A percentile compares a stretch with the other conserved stretches of the same genome.
phyloP scores from a whole-genome alignment of 1,284 basidiomycete species.

The Apiotrichum brassicae region DNA sequence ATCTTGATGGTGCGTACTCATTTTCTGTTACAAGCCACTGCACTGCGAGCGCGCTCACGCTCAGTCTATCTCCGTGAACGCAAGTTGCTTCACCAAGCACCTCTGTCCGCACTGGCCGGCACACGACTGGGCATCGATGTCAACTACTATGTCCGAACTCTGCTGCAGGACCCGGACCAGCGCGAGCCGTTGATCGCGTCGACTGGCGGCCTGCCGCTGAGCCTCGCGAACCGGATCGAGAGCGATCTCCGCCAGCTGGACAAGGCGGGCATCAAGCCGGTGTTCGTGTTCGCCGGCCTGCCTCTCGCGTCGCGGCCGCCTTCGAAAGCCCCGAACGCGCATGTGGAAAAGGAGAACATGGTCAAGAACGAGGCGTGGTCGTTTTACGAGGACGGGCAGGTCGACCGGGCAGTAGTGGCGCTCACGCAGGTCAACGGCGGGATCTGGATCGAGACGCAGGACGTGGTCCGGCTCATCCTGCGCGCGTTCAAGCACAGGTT shows the following conservation, averaged over 20 bases:
- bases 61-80: constrained; percentile 77
- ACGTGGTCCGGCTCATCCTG: constrained; percentile 85
- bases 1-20: constrained; percentile 34
- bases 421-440: constrained; percentile 66
- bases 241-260: constrained; percentile 84
- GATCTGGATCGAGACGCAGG: constrained; percentile 60
- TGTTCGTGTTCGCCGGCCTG: constrained; percentile 92
- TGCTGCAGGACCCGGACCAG: constrained; percentile 66
- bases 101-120: constrained; percentile 76
- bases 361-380: constrained; percentile 68
- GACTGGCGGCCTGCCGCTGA: constrained; percentile 85
- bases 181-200: constrained; percentile 88
- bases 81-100: constrained; percentile 75
- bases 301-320: constrained; percentile 50
- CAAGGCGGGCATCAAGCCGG: constrained; percentile 87
- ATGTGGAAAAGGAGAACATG: constrained; percentile 34
- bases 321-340: constrained; percentile 64
- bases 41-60: no score
- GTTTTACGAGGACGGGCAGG: constrained; percentile 80
- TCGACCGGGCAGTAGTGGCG: constrained; percentile 74
- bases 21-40: no score
- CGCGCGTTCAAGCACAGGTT: constrained; percentile 90
- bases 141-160: constrained; percentile 74
- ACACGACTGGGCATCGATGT: constrained; percentile 97
- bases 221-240: constrained; percentile 79